Percentiles rank a stretch among this genome's conserved stretches.
These are phyloP conservation scores for Albugo laibachii DNA, from an alignment of 352 stramenopile genomes.

Conservation along the genomic window DNA sequence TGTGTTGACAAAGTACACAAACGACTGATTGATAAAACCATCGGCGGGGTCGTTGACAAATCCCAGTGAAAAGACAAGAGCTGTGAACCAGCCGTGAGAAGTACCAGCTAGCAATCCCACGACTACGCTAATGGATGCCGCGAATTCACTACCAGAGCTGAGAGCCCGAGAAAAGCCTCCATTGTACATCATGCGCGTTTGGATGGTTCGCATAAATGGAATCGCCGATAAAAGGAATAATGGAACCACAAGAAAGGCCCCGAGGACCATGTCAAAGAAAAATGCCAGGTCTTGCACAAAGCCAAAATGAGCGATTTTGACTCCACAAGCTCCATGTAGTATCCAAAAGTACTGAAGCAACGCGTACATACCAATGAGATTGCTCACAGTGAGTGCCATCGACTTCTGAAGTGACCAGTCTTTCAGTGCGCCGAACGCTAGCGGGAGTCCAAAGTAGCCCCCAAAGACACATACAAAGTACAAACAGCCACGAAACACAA, in stretches of 20 bases:
- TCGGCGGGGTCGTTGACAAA: conserved; percentile 55
- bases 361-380: conserved; percentile 57
- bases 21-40: conserved; percentile 72
- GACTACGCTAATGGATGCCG: conserved; percentile 51
- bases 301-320: conserved; percentile 40
- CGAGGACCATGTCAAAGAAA: conserved; percentile 74
- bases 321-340: conserved; percentile 37
- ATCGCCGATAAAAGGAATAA: conserved; percentile 60
- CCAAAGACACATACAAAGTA: conserved; percentile 58
- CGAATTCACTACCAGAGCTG: conserved; percentile 65
- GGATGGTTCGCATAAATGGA: conserved; percentile 77
- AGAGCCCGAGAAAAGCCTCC: conserved; percentile 66
- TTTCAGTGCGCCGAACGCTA: conserved; percentile 36
- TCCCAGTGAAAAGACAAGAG: conserved; percentile 58
- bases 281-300: conserved; percentile 62
- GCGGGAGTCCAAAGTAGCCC: conserved; percentile 24
- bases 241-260: conserved; percentile 47
- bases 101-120: conserved; percentile 51
- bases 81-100: conserved; percentile 62
- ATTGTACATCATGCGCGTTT: conserved; percentile 85
- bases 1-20: conserved; percentile 61
- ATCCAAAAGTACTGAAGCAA: conserved; percentile 58
- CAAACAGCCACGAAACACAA: conserved; percentile 25
- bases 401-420: conserved; percentile 48
- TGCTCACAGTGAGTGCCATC: conserved; percentile 36